Evolutionary conservation across 805 yeast species (phyloP).

Genomic region (Suhomyces sp.): DNA sequence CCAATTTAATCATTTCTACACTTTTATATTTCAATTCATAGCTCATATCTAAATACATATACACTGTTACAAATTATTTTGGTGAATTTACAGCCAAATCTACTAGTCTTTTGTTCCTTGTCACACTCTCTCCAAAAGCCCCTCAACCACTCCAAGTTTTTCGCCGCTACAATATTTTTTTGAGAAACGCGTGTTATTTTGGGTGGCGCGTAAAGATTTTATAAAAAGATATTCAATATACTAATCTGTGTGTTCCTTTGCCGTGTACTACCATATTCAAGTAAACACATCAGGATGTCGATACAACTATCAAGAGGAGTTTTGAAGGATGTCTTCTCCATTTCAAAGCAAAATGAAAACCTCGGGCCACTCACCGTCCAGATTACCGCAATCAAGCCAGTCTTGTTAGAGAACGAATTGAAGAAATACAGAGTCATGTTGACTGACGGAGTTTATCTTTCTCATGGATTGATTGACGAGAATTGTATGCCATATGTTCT

Average conservation of each 20-base stretch:
- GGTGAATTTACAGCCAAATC: neutral
- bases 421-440: constrained; percentile 30
- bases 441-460: constrained; percentile 36
- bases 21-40: neutral
- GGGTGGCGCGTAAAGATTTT: constrained; percentile 6
- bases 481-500: constrained; percentile 41
- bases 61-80: neutral
- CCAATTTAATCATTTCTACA: neutral
- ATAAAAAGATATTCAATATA: neutral
- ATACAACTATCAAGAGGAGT: constrained; percentile 11
- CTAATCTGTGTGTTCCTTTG: neutral
- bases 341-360: constrained; percentile 11
- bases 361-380: constrained; percentile 32
- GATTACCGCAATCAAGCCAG: constrained; percentile 32
- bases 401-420: constrained; percentile 29
- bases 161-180: neutral
- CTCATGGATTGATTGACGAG: constrained; percentile 39
- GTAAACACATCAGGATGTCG: constrained; percentile 1
- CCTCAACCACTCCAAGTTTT: neutral
- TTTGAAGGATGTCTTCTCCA: constrained; percentile 17
- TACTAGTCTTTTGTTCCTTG: neutral
- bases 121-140: neutral
- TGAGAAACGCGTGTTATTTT: neutral
- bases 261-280: neutral
- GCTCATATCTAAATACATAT: neutral